Percentiles rank a stretch among this genome's conserved stretches.
These are phyloP conservation scores for Raphanus sativus DNA, from an alignment of 345 rosid species.

Conservation along the genomic window DNA sequence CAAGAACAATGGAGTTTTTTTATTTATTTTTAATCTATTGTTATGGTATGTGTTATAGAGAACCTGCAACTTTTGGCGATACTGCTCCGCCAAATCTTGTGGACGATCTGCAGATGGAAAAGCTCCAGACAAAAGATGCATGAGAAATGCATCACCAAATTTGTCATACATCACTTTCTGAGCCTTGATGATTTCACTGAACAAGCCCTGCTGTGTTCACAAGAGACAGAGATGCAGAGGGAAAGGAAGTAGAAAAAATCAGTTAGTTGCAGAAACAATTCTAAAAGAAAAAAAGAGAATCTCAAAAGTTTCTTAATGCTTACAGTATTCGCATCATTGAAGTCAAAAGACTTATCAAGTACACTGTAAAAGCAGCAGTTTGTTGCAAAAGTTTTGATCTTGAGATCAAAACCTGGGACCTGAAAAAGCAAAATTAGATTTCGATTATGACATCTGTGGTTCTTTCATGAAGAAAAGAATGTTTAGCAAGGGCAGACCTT, in stretches of 20 bases:
- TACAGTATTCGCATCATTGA: conserved; percentile 87
- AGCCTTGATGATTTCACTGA: conserved; percentile 80
- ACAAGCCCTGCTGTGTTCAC: conserved; percentile 69
- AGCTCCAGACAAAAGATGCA: conserved; percentile 56
- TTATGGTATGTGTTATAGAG: not conserved
- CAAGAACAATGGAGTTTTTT: not conserved
- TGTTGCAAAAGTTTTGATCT: conserved; percentile 67
- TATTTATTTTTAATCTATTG: not conserved
- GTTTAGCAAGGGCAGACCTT: conserved; percentile 44
- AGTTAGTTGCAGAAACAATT: not conserved
- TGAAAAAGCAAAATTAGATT: conserved; percentile 33
- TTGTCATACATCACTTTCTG: conserved; percentile 95
- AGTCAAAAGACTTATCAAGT: conserved; percentile 87
- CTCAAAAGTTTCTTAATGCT: conserved; percentile 32
- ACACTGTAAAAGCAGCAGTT: conserved; percentile 86
- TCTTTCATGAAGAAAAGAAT: not conserved
- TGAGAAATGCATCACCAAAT: conserved; percentile 77
- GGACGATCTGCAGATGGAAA: conserved; percentile 61
- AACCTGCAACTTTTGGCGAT: conserved; percentile 92
- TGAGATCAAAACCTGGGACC: conserved; percentile 86
- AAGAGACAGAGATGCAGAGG: conserved; percentile 10
- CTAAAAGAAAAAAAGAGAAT: not conserved
- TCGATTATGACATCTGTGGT: not conserved
- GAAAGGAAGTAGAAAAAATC: not conserved
- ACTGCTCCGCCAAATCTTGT: conserved; percentile 70